Evolutionary conservation across 495 filamentous ascomycete genomes (phyloP).

Genomic region (Annulohypoxylon bovei): DNA sequence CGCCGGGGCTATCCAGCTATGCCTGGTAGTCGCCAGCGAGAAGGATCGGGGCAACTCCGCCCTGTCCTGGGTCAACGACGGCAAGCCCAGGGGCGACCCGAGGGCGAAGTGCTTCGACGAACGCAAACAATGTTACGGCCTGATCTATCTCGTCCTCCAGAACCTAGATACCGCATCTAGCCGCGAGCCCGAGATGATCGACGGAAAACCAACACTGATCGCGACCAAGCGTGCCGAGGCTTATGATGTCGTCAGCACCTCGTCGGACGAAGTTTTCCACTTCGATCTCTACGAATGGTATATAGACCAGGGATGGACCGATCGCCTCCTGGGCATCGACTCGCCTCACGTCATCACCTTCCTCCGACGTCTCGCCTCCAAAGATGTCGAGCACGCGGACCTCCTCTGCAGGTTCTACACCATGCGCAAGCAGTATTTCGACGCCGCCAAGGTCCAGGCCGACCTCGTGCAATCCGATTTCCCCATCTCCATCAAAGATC

Average conservation of each 20-base stretch:
- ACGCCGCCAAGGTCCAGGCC: slow-evolving; percentile 86
- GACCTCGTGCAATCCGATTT: slow-evolving; percentile 85
- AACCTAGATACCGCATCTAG: slow-evolving; percentile 75
- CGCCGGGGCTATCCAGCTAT: slow-evolving; percentile 92
- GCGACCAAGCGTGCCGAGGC: slow-evolving; percentile 86
- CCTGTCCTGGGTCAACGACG: slow-evolving; percentile 69
- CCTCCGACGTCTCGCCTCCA: slow-evolving; percentile 74
- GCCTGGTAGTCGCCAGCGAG: slow-evolving; percentile 80
- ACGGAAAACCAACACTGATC: slow-evolving; percentile 78
- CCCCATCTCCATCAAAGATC: slow-evolving; percentile 73
- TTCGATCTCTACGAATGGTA: slow-evolving; percentile 98
- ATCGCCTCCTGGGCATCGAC: slow-evolving; percentile 82
- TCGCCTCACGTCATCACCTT: slow-evolving; percentile 89
- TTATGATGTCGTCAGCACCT: slow-evolving; percentile 84
- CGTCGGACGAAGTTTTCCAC: slow-evolving; percentile 90
- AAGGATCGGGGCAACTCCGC: slow-evolving; percentile 86
- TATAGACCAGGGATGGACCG: slow-evolving; percentile 78
- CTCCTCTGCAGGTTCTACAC: slow-evolving; percentile 93
- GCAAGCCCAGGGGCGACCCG: slow-evolving; percentile 69
- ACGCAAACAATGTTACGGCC: slow-evolving; percentile 81
- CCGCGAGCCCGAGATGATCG: slow-evolving; percentile 72
- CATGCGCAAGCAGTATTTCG: slow-evolving; percentile 78
- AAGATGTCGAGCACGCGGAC: slow-evolving; percentile 79
- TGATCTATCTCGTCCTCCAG: slow-evolving; percentile 80
- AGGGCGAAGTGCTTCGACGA: slow-evolving; percentile 71